A percentile compares a stretch with the other conserved stretches of the same genome.
Conservation (phyloP, 2,329 filamentous ascomycete genomes). For the Scedosporium minutisporum region DNA sequence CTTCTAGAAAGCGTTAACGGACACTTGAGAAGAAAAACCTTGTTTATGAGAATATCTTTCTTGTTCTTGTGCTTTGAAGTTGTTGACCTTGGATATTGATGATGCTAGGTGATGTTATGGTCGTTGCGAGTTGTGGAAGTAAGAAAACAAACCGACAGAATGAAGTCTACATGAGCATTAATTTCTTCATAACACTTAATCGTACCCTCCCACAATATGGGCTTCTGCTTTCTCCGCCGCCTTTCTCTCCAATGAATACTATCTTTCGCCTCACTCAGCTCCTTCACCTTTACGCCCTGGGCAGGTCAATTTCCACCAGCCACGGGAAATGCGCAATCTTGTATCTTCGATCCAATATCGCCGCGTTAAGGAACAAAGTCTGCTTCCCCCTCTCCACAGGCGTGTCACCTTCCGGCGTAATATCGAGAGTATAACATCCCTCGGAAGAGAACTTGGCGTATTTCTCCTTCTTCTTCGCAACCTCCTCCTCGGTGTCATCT, state of each 20-base stretch:
- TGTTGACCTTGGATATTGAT: no score
- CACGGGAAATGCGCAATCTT: conserved; percentile 38
- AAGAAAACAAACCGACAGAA: no score
- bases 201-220: no score
- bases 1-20: no score
- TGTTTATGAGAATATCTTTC: no score
- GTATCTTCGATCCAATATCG: conserved; percentile 36
- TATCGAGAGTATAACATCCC: not conserved
- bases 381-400: conserved; percentile 16
- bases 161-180: no score
- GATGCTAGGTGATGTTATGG: no score
- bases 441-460: not conserved
- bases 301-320: conserved; percentile 40
- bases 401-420: conserved; percentile 1
- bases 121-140: no score
- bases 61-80: no score
- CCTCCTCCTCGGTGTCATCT: conserved; percentile 17
- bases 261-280: not conserved
- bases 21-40: no score
- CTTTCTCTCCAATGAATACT: not conserved
- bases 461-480: conserved; percentile 22
- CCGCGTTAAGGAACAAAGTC: conserved; percentile 47
- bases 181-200: no score
- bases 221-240: not conserved
- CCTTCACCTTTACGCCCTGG: not conserved